Evolutionary conservation across 495 filamentous ascomycete genomes (phyloP).

Genomic region (Lindgomyces ingoldianus): DNA sequence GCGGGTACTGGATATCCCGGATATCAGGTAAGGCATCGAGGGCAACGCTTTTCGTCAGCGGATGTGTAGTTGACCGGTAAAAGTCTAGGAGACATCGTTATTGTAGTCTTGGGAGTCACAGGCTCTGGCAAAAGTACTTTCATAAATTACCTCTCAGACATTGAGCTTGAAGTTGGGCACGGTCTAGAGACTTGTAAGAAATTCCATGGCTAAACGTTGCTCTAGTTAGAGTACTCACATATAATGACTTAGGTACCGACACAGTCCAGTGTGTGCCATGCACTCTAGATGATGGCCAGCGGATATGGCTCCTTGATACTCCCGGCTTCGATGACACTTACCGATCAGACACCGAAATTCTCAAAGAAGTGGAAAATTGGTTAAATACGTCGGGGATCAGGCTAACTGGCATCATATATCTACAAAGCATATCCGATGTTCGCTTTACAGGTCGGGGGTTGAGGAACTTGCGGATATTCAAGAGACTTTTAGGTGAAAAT

Average conservation of each 20-base stretch:
- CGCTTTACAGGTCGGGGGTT: not conserved
- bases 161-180: slow-evolving; percentile 5
- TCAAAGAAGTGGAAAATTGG: slow-evolving; percentile 13
- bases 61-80: too few relatives aligned
- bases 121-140: slow-evolving; percentile 49
- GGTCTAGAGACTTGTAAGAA: slow-evolving; percentile 23
- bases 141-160: slow-evolving; percentile 17
- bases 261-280: slow-evolving; percentile 12
- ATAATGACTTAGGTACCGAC: slow-evolving; percentile 13
- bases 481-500: slow-evolving; percentile 20
- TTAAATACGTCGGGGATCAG: slow-evolving; percentile 12
- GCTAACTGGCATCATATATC: slow-evolving; percentile 23
- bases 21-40: too few relatives aligned
- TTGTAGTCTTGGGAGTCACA: slow-evolving; percentile 46
- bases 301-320: slow-evolving; percentile 20
- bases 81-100: slow-evolving; percentile 28
- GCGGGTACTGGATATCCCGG: too few relatives aligned
- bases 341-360: slow-evolving; percentile 13
- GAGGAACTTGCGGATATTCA: slow-evolving; percentile 25
- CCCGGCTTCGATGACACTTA: slow-evolving; percentile 24
- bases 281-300: slow-evolving; percentile 1
- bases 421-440: slow-evolving; percentile 15
- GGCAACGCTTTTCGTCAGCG: too few relatives aligned
- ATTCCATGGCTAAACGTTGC: not conserved
- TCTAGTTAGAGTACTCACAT: not conserved